Evolutionary conservation across 1,284 basidiomycete genomes (phyloP), one percentile per base, ranked within the genome.

Genomic region (Malassezia slooffiae): DNA sequence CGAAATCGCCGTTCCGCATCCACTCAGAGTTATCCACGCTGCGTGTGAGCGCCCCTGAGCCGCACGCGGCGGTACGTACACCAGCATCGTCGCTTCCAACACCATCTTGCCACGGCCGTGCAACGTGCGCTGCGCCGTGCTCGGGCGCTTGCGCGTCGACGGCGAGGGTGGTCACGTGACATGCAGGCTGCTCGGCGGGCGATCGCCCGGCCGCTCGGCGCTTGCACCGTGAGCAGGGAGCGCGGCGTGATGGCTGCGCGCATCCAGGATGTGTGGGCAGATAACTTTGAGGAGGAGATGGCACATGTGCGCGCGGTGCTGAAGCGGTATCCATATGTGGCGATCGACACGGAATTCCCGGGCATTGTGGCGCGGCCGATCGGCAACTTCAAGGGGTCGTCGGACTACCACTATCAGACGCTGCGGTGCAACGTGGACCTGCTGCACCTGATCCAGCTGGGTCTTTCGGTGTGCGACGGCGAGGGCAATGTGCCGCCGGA

Each of bases 341-440:
- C 90, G 55, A 91, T 97, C 88, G 91, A 97, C 70, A 96, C 93
- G 51, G 93, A 97, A 72, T 97, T 97, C 70, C 91, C 91, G 21
- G 93, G 93, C 8, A 91, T 96, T 37, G 91, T 99, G 31, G 93
- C 91, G 8, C 79, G 93, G 15, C 91, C 93, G 11, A 95, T 97
- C 68, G 91, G 91, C 11, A 78, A 81, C 28, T 97, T 95, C 76
- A 89, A 88, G 71, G 91, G 89, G 0, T 88, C 87, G 10, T 88
- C 88, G 13, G 91, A 99, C 72, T 96, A 96, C 67, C 91, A 97
- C 73, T 99, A 95, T 72, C 91, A 99, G 72, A 97, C 93, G 4
- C 89, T 99, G 82, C 80, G 91, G 54, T 70, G 68, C 42, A 99
- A 99, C 71, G 93, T 97, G 63, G 91, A 99, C 76, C 76, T 97